Evolutionary conservation across 129 eudicot genomes (phyloP).

Genomic region (carrot (Daucus carota)): DH1_v3.0 NC_030383.2:12151501-12152000

Average conservation of each 20-base stretch:
- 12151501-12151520: constrained; percentile 8
- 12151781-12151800: constrained; percentile 28
- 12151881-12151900: constrained; percentile 61
- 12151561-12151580: constrained; percentile 74
- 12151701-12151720: constrained; percentile 68
- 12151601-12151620: constrained; percentile 93
- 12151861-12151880: constrained; percentile 51
- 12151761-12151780: constrained; percentile 39
- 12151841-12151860: constrained; percentile 77
- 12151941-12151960: constrained; percentile 61
- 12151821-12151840: constrained; percentile 97
- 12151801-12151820: constrained; percentile 49
- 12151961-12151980: constrained; percentile 34
- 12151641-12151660: constrained; percentile 88
- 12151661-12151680: constrained; percentile 86
- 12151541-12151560: constrained; percentile 36
- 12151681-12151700: constrained; percentile 96
- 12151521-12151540: constrained; percentile 18
- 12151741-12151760: constrained; percentile 66
- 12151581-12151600: constrained; percentile 92
- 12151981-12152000: constrained; percentile 22
- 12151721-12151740: constrained; percentile 47
- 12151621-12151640: constrained; percentile 91
- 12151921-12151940: constrained; percentile 27
- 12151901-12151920: constrained; percentile 51